Percentiles rank a stretch among this genome's conserved stretches.
phyloP scores from a whole-genome alignment of 352 stramenopile genomes.

The Phytopythium kandeliae region DNA sequence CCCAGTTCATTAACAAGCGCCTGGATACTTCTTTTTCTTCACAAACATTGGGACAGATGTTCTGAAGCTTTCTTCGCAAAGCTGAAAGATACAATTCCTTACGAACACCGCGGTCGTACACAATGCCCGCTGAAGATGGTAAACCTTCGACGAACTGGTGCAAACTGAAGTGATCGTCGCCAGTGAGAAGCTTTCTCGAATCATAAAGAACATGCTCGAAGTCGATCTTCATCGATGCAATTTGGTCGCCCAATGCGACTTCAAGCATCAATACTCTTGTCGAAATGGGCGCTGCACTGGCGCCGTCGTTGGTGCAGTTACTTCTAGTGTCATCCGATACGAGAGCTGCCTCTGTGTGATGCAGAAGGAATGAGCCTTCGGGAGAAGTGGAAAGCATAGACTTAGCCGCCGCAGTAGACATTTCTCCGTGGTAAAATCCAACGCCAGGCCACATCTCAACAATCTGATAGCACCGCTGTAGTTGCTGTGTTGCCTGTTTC shows the following conservation, averaged over 20 bases:
- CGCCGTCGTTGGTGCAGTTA: neutral
- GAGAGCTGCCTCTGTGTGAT: conserved; percentile 11
- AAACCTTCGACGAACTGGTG: conserved; percentile 33
- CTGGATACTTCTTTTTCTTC: conserved; percentile 7
- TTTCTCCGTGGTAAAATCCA: conserved; percentile 43
- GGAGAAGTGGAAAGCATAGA: conserved; percentile 16
- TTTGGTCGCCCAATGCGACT: conserved; percentile 39
- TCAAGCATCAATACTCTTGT: conserved; percentile 21
- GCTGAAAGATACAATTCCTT: conserved; percentile 12
- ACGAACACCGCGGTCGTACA: conserved; percentile 25
- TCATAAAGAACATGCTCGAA: conserved; percentile 25
- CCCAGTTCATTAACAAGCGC: conserved; percentile 5
- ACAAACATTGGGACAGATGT: neutral
- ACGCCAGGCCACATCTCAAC: conserved; percentile 50
- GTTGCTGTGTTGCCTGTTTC: conserved; percentile 7
- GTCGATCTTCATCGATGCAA: conserved; percentile 35
- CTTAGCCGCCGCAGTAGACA: conserved; percentile 25
- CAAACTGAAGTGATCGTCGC: conserved; percentile 29
- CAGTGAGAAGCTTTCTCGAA: conserved; percentile 26
- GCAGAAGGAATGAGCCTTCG: conserved; percentile 41
- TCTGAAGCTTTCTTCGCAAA: conserved; percentile 16
- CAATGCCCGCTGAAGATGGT: conserved; percentile 29
- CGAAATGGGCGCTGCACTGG: neutral
- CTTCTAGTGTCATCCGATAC: neutral
- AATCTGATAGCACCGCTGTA: conserved; percentile 36